Conservation (phyloP, 345 rosid genomes). For the Pelargonium nanum region DNA sequence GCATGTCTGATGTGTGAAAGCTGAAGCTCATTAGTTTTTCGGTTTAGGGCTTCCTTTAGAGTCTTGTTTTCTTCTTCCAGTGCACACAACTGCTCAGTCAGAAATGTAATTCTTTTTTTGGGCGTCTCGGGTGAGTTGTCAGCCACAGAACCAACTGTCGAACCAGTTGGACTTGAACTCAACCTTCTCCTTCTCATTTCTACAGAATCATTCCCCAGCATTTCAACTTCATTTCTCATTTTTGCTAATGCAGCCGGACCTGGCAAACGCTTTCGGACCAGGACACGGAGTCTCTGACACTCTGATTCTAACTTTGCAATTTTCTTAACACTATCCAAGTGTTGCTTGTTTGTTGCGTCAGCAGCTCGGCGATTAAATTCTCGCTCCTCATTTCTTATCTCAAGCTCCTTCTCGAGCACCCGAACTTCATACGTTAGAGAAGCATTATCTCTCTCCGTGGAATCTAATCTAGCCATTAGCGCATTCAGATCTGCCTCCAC, state of each 20-base stretch:
- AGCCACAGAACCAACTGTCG: neutral
- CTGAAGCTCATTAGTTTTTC: constrained; percentile 65
- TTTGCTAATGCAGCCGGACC: constrained; percentile 38
- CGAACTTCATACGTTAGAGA: constrained; percentile 32
- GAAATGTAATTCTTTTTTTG: constrained; percentile 30
- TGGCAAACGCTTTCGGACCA: constrained; percentile 31
- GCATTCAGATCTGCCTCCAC: constrained; percentile 44
- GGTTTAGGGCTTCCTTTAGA: constrained; percentile 57
- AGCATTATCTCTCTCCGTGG: constrained; percentile 27
- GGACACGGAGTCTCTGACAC: constrained; percentile 29
- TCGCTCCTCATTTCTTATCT: constrained; percentile 32
- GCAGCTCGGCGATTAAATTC: constrained; percentile 29
- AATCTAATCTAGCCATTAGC: constrained; percentile 35
- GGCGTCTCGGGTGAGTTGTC: constrained; percentile 22
- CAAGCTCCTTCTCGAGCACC: constrained; percentile 23
- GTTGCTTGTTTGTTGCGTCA: constrained; percentile 34
- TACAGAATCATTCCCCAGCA: constrained; percentile 16
- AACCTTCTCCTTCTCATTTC: constrained; percentile 1
- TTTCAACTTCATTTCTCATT: constrained; percentile 32
- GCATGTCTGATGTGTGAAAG: constrained; percentile 53
- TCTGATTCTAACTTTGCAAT: constrained; percentile 33
- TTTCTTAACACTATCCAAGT: constrained; percentile 25
- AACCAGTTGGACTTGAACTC: neutral
- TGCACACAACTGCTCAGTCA: constrained; percentile 52
- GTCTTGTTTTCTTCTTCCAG: constrained; percentile 75